These are phyloP conservation scores for Quillaja saponaria DNA, from an alignment of 306 rosid genomes.

Conservation along the genomic window DNA sequence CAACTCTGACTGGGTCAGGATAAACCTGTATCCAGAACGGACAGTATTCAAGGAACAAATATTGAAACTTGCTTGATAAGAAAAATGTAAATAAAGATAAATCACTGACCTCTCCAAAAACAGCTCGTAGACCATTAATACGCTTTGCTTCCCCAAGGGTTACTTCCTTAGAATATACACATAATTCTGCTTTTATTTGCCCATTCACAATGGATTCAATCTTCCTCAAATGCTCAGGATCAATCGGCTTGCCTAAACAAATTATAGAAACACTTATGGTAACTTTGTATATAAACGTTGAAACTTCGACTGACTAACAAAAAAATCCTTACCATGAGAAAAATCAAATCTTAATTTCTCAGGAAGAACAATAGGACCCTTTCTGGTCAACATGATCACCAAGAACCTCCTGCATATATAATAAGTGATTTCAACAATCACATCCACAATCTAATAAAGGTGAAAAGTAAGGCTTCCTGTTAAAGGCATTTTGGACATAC, in stretches of 20 bases:
- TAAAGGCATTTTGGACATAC: conserved; percentile 43
- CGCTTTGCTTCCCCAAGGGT: conserved; percentile 71
- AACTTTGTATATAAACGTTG: conserved; percentile 4
- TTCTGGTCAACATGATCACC: conserved; percentile 90
- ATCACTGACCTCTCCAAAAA: conserved; percentile 87
- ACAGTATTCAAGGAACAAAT: no score
- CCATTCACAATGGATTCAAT: conserved; percentile 86
- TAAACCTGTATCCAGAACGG: conserved; percentile 62
- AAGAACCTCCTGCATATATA: conserved; percentile 75
- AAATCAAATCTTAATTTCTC: conserved; percentile 96
- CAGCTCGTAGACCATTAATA: conserved; percentile 90
- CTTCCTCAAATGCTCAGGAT: conserved; percentile 66
- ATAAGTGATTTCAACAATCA: conserved; percentile 29
- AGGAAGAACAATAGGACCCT: conserved; percentile 96
- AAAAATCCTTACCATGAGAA: conserved; percentile 73
- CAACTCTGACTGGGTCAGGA: conserved; percentile 97
- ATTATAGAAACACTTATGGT: conserved; percentile 30
- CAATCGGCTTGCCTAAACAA: conserved; percentile 84
- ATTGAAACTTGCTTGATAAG: no score
- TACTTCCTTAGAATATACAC: conserved; percentile 72
- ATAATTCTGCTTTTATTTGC: conserved; percentile 79
- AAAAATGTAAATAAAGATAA: no score
- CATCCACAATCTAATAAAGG: neutral
- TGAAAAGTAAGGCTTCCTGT: conserved; percentile 10
- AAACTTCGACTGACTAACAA: conserved; percentile 23